Conservation (phyloP, 139 green algal species). For the Picochlorum sp. region DNA sequence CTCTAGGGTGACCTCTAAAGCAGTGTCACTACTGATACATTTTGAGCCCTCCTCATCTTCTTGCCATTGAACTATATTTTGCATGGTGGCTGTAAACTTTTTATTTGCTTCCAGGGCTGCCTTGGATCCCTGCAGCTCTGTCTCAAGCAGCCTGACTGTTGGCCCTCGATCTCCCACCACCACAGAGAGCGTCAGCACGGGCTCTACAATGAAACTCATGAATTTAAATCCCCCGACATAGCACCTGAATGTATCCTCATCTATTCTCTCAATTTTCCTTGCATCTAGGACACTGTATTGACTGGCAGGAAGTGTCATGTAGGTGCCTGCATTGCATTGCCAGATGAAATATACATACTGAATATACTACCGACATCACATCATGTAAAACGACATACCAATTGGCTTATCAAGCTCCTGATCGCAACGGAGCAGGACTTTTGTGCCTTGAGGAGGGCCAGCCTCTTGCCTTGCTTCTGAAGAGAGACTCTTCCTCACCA, state of each 20-base stretch:
- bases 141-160: slow-evolving; percentile 62
- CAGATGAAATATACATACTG: too few species aligned
- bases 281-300: slow-evolving; percentile 85
- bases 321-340: slow-evolving; percentile 17
- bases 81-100: slow-evolving; percentile 64
- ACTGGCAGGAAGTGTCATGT: slow-evolving; percentile 77
- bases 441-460: too few species aligned
- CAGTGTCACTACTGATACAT: slow-evolving; percentile 33
- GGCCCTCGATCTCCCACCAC: slow-evolving; percentile 50
- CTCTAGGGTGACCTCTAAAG: slow-evolving; percentile 33
- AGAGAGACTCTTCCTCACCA: too few species aligned
- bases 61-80: slow-evolving; percentile 56
- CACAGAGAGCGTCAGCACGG: slow-evolving; percentile 71
- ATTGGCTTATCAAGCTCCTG: too few species aligned
- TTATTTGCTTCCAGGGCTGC: slow-evolving; percentile 52
- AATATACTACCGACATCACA: too few species aligned
- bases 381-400: too few species aligned
- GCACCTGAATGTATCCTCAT: slow-evolving; percentile 68
- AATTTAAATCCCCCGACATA: slow-evolving; percentile 60
- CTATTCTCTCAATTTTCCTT: slow-evolving; percentile 61
- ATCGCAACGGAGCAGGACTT: too few species aligned
- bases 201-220: slow-evolving; percentile 60
- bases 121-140: slow-evolving; percentile 51
- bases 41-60: slow-evolving; percentile 13
- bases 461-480: too few species aligned